Evolutionary conservation across 495 filamentous ascomycete genomes (phyloP), one percentile per base, ranked within the genome.

Genomic region (Aspergillus cristatus): DNA sequence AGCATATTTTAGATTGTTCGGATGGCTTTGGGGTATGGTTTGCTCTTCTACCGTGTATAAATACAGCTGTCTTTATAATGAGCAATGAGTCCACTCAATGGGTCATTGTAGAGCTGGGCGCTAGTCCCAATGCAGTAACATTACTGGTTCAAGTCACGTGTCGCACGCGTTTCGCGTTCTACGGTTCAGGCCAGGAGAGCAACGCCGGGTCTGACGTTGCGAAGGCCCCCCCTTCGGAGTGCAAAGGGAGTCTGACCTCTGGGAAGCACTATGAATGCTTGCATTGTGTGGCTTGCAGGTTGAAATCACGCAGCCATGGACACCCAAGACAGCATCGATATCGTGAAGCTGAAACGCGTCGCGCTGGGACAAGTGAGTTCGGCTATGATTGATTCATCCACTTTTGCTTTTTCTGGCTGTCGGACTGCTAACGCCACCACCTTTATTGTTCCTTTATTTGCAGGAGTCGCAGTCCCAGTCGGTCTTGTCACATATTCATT

Each of bases 291-390:
- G n/a, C n/a, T 12, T 30, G 28, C 28, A 30, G 28, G 12, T 11
- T n/a, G n/a, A 3, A 30, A 30, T 30, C 24, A 6, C 24, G 20
- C n/a, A 30, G 45, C 25, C 26, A 71, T 71, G 69, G 63, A 65
- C 30, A 65, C 60, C 16, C 63, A 54, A 3, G 63, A 74, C 42
- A 68, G 70, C 33, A 53, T 71, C 37, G 68, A 74, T 37, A 65
- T 74, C 22, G 63, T 56, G 30, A 57, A 57, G 35, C 40, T 73
- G 41, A 67, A 70, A 64, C 66, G 62, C 47, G 62, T 65, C 55
- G 67, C 68, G 53, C 51, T 74, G 45, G 62, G 66, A 26, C 45
- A 58, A 52, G 65, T 68, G 55, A 55, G 65, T 60, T 24, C 44
- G 38, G 45, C 42, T 35, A 41, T 58, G 48, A 32, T 34, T 40